A percentile compares a stretch with the other conserved stretches of the same genome.
These are phyloP conservation scores for Pyricularia sp. DNA, from an alignment of 2,329 filamentous ascomycete species.

Conservation along the genomic window DNA sequence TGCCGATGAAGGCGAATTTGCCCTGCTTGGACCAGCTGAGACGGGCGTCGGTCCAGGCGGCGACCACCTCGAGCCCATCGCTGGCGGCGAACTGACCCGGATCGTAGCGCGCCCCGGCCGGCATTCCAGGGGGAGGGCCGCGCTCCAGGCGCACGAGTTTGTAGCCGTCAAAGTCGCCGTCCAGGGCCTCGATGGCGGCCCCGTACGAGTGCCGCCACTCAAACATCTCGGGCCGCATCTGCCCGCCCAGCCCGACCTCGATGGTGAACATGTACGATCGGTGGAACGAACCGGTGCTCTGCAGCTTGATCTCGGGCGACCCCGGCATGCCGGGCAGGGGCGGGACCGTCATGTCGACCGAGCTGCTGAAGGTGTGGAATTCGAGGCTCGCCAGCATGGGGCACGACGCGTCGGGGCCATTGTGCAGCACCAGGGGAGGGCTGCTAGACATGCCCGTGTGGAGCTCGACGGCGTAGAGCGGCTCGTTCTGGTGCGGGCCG, in stretches of 20 bases:
- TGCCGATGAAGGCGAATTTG: slow-evolving; percentile 30
- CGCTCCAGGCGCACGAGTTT: slow-evolving; percentile 29
- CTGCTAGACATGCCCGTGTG: slow-evolving; percentile 16
- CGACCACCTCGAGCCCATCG: slow-evolving; percentile 32
- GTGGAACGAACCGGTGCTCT: slow-evolving; percentile 8
- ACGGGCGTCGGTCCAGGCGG: slow-evolving; percentile 20
- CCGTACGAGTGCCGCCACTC: slow-evolving; percentile 32
- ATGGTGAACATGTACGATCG: slow-evolving; percentile 22
- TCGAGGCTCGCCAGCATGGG: slow-evolving; percentile 19
- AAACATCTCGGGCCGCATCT: slow-evolving; percentile 23
- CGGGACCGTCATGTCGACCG: slow-evolving; percentile 20
- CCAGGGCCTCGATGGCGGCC: slow-evolving; percentile 22
- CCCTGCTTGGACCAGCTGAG: slow-evolving; percentile 24
- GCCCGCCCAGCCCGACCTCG: slow-evolving; percentile 18
- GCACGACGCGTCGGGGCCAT: slow-evolving; percentile 17
- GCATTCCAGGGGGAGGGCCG: slow-evolving; percentile 10
- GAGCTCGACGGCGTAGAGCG: slow-evolving; percentile 21
- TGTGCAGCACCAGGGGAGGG: slow-evolving; percentile 24
- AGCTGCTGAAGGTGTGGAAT: slow-evolving; percentile 7
- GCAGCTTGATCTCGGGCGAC: slow-evolving; percentile 2
- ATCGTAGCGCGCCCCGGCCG: slow-evolving; percentile 8
- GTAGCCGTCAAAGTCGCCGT: slow-evolving; percentile 23
- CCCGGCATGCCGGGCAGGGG: slow-evolving; percentile 12
- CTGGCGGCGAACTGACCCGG: slow-evolving; percentile 15
- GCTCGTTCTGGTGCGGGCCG: slow-evolving; percentile 20